A percentile compares a stretch with the other conserved stretches of the same genome.
These are phyloP conservation scores for Glebionis coronaria DNA, from an alignment of 129 eudicot species.

Conservation along the genomic window DNA sequence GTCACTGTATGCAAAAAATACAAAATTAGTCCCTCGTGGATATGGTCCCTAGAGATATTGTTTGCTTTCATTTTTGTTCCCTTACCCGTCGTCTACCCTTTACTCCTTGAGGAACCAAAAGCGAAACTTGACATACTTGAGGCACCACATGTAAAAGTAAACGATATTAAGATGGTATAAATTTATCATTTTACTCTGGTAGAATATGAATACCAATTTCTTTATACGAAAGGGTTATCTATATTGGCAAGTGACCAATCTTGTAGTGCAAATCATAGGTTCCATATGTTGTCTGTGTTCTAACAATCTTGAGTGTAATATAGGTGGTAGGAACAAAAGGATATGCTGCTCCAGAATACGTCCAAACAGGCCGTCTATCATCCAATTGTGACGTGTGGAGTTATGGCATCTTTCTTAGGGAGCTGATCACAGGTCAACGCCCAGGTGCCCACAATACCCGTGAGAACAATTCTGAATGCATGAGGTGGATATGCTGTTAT, in stretches of 20 bases:
- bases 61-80: too few relatives aligned
- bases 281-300: too few relatives aligned
- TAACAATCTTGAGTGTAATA: background rate
- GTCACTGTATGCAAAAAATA: too few relatives aligned
- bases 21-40: too few relatives aligned
- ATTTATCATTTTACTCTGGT: background rate
- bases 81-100: too few relatives aligned
- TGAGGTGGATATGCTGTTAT: slow-evolving; percentile 58
- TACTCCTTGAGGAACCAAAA: too few relatives aligned
- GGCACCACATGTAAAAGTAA: too few relatives aligned
- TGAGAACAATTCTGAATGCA: slow-evolving; percentile 47
- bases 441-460: slow-evolving; percentile 46
- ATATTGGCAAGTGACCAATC: background rate
- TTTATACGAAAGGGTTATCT: background rate
- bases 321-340: slow-evolving; percentile 69
- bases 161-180: background rate
- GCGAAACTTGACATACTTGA: too few relatives aligned
- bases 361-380: slow-evolving; percentile 36
- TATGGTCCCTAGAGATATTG: too few relatives aligned
- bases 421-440: slow-evolving; percentile 63
- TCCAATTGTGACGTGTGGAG: slow-evolving; percentile 59
- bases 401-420: slow-evolving; percentile 62
- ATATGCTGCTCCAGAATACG: slow-evolving; percentile 70
- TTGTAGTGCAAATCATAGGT: too few relatives aligned
- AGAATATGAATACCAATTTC: too few relatives aligned